A percentile compares a stretch with the other conserved stretches of the same genome.
Evolutionary conservation across 306 rosid genomes (phyloP).

Genomic region (Comarum palustre): DNA sequence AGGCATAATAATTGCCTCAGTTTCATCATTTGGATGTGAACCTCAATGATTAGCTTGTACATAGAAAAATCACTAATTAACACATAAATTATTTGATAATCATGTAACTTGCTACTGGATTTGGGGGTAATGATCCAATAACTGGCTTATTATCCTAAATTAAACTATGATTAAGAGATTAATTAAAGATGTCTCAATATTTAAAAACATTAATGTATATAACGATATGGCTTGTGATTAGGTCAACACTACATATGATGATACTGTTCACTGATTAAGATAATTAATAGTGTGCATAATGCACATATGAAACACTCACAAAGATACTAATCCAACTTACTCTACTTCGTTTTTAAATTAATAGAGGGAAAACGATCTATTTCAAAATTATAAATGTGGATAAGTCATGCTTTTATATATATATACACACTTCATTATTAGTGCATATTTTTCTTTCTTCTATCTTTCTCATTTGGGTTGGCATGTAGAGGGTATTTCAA

Average conservation of each 20-base stretch:
- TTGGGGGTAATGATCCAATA: slow-evolving; percentile 4
- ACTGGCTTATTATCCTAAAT: background rate
- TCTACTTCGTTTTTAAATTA: no score
- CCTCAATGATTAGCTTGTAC: slow-evolving; percentile 22
- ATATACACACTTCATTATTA: background rate
- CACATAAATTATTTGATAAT: slow-evolving; percentile 19
- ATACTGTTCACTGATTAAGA: background rate
- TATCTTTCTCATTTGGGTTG: background rate
- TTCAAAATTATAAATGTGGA: no score
- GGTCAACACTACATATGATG: slow-evolving; percentile 19
- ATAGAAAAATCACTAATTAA: slow-evolving; percentile 10
- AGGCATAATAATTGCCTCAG: slow-evolving; percentile 10
- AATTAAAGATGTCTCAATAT: background rate
- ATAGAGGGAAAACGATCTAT: no score
- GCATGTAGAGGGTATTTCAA: background rate
- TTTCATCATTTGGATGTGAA: slow-evolving; percentile 21
- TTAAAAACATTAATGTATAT: background rate
- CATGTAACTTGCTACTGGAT: slow-evolving; percentile 1
- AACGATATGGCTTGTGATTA: background rate
- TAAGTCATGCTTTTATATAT: no score
- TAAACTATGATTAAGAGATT: background rate
- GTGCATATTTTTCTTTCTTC: background rate
- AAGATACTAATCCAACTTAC: no score
- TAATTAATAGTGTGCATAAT: slow-evolving; percentile 5
- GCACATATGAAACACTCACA: background rate